Percentiles rank a stretch among this genome's conserved stretches.
These are phyloP conservation scores for Coelastrella sp. DNA, from an alignment of 139 green algal genomes.

Conservation along the genomic window DNA sequence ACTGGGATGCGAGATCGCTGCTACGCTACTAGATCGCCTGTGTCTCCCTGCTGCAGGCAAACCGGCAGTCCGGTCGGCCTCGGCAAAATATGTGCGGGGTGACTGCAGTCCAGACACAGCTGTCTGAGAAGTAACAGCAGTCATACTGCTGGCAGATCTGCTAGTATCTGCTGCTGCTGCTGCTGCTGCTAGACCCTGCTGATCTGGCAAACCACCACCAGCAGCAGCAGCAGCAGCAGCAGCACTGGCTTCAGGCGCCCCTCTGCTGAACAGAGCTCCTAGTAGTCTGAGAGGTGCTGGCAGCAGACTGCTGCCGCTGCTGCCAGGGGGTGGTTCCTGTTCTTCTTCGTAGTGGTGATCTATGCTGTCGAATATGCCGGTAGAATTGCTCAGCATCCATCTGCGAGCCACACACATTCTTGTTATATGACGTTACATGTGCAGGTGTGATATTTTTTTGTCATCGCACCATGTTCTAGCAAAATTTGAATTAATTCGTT, in stretches of 20 bases:
- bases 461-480: too few species aligned
- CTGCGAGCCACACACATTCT: background rate
- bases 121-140: background rate
- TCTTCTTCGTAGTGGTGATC: conserved; percentile 37
- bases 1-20: too few species aligned
- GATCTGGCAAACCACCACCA: background rate
- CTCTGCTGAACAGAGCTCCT: conserved; percentile 29
- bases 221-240: background rate
- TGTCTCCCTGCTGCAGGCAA: background rate
- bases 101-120: too few species aligned
- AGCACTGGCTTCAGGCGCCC: background rate
- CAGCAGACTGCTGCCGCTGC: conserved; percentile 5
- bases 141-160: background rate
- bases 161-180: background rate
- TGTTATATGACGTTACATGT: too few species aligned
- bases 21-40: background rate
- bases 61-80: background rate
- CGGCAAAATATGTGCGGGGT: background rate
- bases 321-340: background rate
- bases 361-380: conserved; percentile 31
- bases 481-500: too few species aligned
- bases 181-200: background rate
- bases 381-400: conserved; percentile 45
- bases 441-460: too few species aligned
- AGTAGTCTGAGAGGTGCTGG: conserved; percentile 20